Evolutionary conservation across 2,329 filamentous ascomycete species (phyloP), one percentile per base, ranked within the genome.

Genomic region (Fusarium subtropicale): DNA sequence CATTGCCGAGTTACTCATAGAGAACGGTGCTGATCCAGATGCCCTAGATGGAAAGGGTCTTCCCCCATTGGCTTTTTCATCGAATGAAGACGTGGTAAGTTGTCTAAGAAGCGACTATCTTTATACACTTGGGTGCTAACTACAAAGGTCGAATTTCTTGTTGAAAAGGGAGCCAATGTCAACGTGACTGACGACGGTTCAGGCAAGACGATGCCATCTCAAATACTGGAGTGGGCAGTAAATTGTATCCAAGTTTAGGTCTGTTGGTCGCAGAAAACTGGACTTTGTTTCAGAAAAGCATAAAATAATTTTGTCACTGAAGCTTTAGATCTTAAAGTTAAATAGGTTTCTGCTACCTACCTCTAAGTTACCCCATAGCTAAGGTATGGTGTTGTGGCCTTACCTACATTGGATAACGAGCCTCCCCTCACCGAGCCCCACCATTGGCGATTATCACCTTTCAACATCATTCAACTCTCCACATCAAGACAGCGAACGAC

Each of bases 11-110:
- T 28, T 69, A 15, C 47, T 71, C 30, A 48, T 71, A 10, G 38
- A 50, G 3, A 60, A 36, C 0, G 68, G 65, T 8, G 34, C 39
- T 26, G 41, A 57, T 5, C 56, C 55, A 10, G 47, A 71, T 56
- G 26, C 47, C 2, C 34, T 26, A 11, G 61, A 71, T 24, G 61
- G 51, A 11, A 31, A 44, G 13, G 34, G 24, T 5, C 41, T 60
- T 7, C 33, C 68, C 20, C 39, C 68, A 34, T 33, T 71, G 38
- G 60, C 69, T 16, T 66, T 64, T 33, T 55, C 65, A 13, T 42
- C 58, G n/a, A 71, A 71, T 18, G 46, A 61, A 11, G 28, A 58
- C 28, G 68, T 71, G 24, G 68, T 64, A n/a, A 66, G 64, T 57
- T 45, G 12, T 33, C 20, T 24, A 18, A 15, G 24, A 18, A 41